Base-by-base conservation (phyloP, 2,329 filamentous ascomycete species). In the Scolecobasidium constrictum region DNA sequence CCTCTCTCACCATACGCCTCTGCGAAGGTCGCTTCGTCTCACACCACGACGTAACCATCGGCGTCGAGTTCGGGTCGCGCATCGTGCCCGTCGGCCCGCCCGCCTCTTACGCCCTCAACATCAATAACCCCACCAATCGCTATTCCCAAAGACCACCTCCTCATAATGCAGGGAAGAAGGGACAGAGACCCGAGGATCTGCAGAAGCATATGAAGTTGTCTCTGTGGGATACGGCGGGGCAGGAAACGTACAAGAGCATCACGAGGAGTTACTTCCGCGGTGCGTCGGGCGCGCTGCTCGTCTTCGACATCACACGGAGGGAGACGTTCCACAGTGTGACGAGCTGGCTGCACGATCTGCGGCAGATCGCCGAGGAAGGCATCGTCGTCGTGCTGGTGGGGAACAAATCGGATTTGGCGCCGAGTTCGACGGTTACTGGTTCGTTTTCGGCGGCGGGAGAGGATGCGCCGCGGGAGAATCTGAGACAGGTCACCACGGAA, bases 161-260 rank as follows among this genome's bases (percentile, higher is more conserved):
- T 12, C 12, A 26, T 6, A 38, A 12, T 11, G 39, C 19, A 48
- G 22, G 43, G 49, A 40, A 46, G 37, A 47, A 35, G 54, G 60
- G 49, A 54, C 59, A 31, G 22, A n/a, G n/a, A n/a, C 41, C 46
- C 45, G 52, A 60, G 12, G 57, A 60, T 31, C 50, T 52, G 35
- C 74, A 78, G 52, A 77, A 77, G 78, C 82, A 90, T 66, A 94
- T 94, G 87, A 94, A 94, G 65, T 74, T 94, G 4, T 86, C 81
- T 35, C 71, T 96, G 9, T 96, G 90, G 90, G 90, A 95, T 59
- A 96, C 90, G 1, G 90, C 90, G 13, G 90, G 90, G 19, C 90
- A 96, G 62, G 90, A 96, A 68, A 94, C 87, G 11, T 96, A 96
- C 71, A 95, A 95, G 62, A 90, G 83, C 35, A 92, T 96, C 46